A percentile compares a stretch with the other conserved stretches of the same genome.
phyloP scores from a whole-genome alignment of 139 green algal species.

The Micractinium conductrix region DNA sequence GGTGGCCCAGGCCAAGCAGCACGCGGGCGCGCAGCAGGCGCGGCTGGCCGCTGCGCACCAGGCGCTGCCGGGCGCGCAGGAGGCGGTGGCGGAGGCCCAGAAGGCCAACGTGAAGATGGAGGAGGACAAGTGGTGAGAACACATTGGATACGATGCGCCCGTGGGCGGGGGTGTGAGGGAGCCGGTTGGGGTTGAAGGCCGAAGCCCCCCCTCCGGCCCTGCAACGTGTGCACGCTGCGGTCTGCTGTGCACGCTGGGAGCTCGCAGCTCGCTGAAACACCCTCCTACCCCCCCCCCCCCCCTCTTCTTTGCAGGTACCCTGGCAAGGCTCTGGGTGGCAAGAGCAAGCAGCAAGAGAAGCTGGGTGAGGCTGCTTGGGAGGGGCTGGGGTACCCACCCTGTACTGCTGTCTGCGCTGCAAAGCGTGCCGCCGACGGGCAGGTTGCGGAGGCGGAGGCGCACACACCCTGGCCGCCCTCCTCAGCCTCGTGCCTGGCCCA shows the following conservation, averaged over 20 bases:
- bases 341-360: constrained; percentile 25
- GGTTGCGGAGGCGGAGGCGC: background rate
- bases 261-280: too few species aligned
- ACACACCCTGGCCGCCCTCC: background rate
- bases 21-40: background rate
- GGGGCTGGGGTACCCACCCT: background rate
- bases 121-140: constrained; percentile 5
- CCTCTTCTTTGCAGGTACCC: too few species aligned
- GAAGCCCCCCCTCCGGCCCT: too few species aligned
- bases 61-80: background rate
- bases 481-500: background rate
- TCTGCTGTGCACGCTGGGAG: too few species aligned
- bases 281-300: too few species aligned
- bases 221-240: too few species aligned
- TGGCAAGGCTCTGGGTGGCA: constrained; percentile 25
- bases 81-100: constrained; percentile 11
- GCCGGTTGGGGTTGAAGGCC: too few species aligned
- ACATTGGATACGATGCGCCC: too few species aligned
- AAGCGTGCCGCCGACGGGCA: background rate
- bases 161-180: too few species aligned
- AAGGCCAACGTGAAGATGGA: background rate
- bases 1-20: constrained; percentile 1
- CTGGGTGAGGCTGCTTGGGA: background rate
- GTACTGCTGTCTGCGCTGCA: background rate
- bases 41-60: constrained; percentile 13